phyloP scores from a whole-genome alignment of 2,329 filamentous ascomycete genomes.

The Aspergillus candidus region DNA sequence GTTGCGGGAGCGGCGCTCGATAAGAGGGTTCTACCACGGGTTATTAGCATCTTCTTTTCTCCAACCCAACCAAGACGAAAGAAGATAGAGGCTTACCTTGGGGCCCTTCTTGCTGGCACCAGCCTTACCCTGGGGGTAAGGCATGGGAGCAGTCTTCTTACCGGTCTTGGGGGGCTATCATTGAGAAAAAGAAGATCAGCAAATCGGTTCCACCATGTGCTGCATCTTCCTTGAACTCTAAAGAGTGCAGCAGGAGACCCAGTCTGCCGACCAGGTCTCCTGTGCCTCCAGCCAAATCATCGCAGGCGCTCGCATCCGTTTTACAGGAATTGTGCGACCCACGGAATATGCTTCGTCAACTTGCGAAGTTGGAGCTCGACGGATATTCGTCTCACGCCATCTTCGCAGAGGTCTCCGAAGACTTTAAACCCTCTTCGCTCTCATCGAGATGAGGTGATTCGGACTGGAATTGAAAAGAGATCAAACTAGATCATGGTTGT shows the following conservation, averaged over 20 bases:
- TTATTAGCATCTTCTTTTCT: slow-evolving; percentile 14
- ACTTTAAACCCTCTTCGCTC: slow-evolving; percentile 15
- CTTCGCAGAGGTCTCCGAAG: slow-evolving; percentile 37
- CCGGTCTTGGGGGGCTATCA: slow-evolving; percentile 98
- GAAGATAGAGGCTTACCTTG: slow-evolving; percentile 64
- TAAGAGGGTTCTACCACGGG: slow-evolving; percentile 77
- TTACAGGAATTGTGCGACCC: slow-evolving; percentile 25
- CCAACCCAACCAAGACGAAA: slow-evolving; percentile 13
- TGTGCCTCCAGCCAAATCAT: slow-evolving; percentile 52
- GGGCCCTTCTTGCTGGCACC: slow-evolving; percentile 80
- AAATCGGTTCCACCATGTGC: slow-evolving; percentile 65
- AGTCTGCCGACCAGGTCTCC: slow-evolving; percentile 47
- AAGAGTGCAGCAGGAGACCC: slow-evolving; percentile 54
- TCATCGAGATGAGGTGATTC: too few relatives aligned
- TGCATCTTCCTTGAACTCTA: slow-evolving; percentile 88
- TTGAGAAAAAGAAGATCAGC: slow-evolving; percentile 99
- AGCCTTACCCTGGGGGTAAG: slow-evolving; percentile 92
- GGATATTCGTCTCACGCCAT: slow-evolving; percentile 29
- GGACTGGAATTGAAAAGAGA: slow-evolving; percentile 13
- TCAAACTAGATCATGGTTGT: slow-evolving; percentile 35
- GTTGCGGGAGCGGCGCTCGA: slow-evolving; percentile 97
- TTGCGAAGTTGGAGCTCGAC: slow-evolving; percentile 24
- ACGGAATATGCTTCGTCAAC: slow-evolving; percentile 34
- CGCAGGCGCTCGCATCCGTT: slow-evolving; percentile 30
- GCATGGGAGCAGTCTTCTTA: slow-evolving; percentile 97